phyloP scores from a whole-genome alignment of 371 early-diverging fungal species.

The Syncephalastrum sp. region DNA sequence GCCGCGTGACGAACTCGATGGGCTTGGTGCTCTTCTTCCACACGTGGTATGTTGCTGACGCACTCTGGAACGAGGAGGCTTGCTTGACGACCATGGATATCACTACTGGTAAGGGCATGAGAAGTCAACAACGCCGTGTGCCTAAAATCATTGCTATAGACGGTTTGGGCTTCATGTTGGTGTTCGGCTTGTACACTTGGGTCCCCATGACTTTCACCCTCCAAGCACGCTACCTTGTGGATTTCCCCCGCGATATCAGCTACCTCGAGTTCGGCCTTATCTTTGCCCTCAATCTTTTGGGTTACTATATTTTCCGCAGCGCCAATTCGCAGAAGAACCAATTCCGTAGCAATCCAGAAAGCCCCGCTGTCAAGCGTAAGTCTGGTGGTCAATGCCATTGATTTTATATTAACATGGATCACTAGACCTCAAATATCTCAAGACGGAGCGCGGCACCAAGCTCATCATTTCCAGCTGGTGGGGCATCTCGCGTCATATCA shows the following conservation, averaged over 20 bases:
- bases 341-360: conserved; percentile 79
- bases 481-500: conserved; percentile 90
- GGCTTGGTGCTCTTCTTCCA: conserved; percentile 73
- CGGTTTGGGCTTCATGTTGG: conserved; percentile 95
- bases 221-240: conserved; percentile 86
- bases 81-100: conserved; percentile 95
- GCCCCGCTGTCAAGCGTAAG: conserved; percentile 64
- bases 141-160: conserved; percentile 42
- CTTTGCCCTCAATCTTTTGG: conserved; percentile 59
- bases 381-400: background rate
- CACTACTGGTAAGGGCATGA: conserved; percentile 48
- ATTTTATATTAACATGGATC: background rate
- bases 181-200: conserved; percentile 88
- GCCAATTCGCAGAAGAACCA: conserved; percentile 91
- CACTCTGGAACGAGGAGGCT: conserved; percentile 77
- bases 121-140: background rate
- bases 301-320: conserved; percentile 84
- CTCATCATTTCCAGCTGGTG: conserved; percentile 91
- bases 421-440: conserved; percentile 76
- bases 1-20: conserved; percentile 78
- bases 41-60: conserved; percentile 82
- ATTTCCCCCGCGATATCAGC: conserved; percentile 63
- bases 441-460: conserved; percentile 77
- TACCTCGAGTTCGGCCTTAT: conserved; percentile 48
- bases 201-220: conserved; percentile 90